Base-by-base conservation (phyloP, 148 eudicot genomes). In the Camellia granthamiana region DNA sequence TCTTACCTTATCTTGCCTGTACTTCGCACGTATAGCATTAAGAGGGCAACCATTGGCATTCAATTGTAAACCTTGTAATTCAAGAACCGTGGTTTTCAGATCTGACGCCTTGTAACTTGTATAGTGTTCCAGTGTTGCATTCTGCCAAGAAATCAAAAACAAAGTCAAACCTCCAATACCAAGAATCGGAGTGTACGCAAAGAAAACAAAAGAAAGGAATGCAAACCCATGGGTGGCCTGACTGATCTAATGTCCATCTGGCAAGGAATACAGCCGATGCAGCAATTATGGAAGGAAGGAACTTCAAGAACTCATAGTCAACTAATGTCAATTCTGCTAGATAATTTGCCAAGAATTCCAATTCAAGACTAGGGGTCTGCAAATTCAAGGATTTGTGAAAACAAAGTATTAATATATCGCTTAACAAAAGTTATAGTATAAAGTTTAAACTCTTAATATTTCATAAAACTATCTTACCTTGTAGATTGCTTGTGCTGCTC, bases 201-300 rank as follows among this genome's bases (percentile, higher is more conserved):
- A 76, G 66, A 66, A 30, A 43, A 42, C 56, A 61, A 54, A 58
- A 59, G 41, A 14, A 14, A 61, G 52, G 42, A 52, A 54, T 68
- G 72, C 90, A 71, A 43, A 93, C 98, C 98, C 98, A 94, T 68
- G 97, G 98, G 75, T 92, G 87, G 77, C 64, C 77, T 41, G 93
- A 88, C 65, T 88, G 95, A 78, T 91, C 90, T 47, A 94, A 78
- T 38, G 90, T 94, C 92, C 97, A 92, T 84, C 89, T 87, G n/a
- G 98, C 97, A 30, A 94, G 95, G 74, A 94, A 92, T 54, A 94
- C 90, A 10, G 90, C 95, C 61, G 98, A 94, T 47, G 98, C 97
- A 75, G 98, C 95, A 75, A 90, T 84, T 6, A 84, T 81, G 60
- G 98, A 94, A 60, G 98, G 98, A 74, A 88, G 81, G 83, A 88